phyloP scores from a whole-genome alignment of 441 rosid genomes.

The Gossypium trilobum region DNA sequence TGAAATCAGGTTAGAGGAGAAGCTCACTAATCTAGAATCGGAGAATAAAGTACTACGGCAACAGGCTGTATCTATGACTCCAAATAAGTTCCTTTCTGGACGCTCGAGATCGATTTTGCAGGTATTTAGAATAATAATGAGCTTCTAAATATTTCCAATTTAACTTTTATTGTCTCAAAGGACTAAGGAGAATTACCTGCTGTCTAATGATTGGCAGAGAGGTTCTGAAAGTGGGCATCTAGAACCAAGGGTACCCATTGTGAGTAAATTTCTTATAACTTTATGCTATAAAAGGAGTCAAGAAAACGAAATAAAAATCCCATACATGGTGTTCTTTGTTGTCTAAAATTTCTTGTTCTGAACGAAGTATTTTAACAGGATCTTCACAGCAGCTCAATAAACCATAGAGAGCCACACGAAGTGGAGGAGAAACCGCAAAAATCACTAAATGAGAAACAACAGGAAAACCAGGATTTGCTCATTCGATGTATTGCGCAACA shows the following conservation, averaged over 20 bases:
- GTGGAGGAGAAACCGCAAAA: conserved; percentile 86
- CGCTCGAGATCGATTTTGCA: conserved; percentile 91
- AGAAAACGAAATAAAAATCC: background rate
- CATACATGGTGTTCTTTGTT: conserved; percentile 9
- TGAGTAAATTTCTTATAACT: conserved; percentile 23
- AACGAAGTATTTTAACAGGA: conserved; percentile 43
- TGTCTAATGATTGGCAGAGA: conserved; percentile 47
- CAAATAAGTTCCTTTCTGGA: conserved; percentile 91
- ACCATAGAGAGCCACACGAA: conserved; percentile 56
- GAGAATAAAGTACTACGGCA: conserved; percentile 92
- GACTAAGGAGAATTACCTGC: conserved; percentile 12
- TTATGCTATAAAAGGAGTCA: background rate
- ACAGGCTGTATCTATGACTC: conserved; percentile 94
- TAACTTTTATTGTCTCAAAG: background rate
- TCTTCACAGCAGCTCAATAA: conserved; percentile 61
- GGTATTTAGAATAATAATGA: conserved; percentile 32
- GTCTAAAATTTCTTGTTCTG: conserved; percentile 1
- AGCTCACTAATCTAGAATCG: conserved; percentile 72
- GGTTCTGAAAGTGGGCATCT: conserved; percentile 71
- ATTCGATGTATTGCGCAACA: conserved; percentile 88
- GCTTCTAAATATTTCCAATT: background rate
- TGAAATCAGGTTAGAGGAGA: conserved; percentile 75
- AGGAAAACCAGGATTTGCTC: conserved; percentile 91
- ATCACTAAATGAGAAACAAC: conserved; percentile 90
- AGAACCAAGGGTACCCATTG: conserved; percentile 56